Percentiles rank a stretch among this genome's conserved stretches.
Evolutionary conservation across 495 filamentous ascomycete genomes (phyloP).

Genomic region (Lasiosphaeria ovina): DNA sequence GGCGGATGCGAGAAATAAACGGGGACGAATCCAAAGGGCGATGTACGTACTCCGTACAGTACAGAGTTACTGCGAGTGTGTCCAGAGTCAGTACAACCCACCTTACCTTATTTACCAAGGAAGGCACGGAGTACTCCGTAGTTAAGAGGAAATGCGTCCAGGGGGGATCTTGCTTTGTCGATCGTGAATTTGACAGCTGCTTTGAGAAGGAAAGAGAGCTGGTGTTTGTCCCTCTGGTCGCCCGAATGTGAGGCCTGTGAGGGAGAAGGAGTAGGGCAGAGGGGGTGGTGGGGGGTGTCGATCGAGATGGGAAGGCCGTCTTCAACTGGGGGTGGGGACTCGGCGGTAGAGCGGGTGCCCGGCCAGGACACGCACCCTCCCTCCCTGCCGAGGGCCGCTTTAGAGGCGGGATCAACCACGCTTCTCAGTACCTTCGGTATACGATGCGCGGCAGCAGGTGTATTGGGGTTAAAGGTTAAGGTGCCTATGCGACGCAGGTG

Average conservation of each 20-base stretch:
- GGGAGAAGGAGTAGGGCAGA: neutral
- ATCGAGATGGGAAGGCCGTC: neutral
- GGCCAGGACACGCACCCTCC: conserved; percentile 2
- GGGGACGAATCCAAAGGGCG: neutral
- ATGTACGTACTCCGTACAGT: too few species aligned
- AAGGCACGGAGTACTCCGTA: too few species aligned
- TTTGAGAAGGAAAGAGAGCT: neutral
- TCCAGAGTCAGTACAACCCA: too few species aligned
- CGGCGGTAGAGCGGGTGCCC: conserved; percentile 1
- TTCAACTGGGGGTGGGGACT: neutral
- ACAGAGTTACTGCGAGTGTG: too few species aligned
- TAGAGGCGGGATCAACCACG: conserved; percentile 11
- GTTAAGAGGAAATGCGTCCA: too few species aligned
- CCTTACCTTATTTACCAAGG: too few species aligned
- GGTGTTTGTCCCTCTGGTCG: neutral
- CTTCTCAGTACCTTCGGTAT: too few species aligned
- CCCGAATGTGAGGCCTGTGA: neutral
- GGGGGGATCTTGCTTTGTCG: too few species aligned
- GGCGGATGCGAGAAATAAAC: neutral
- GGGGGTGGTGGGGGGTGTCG: neutral
- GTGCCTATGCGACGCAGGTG: neutral
- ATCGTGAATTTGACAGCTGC: too few species aligned
- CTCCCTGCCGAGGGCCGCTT: conserved; percentile 8
- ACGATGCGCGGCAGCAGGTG: too few species aligned
- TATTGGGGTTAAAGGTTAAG: too few species aligned